These are phyloP conservation scores for Piromyces sp. DNA, from an alignment of 192 early-diverging fungal species.

Conservation along the genomic window DNA sequence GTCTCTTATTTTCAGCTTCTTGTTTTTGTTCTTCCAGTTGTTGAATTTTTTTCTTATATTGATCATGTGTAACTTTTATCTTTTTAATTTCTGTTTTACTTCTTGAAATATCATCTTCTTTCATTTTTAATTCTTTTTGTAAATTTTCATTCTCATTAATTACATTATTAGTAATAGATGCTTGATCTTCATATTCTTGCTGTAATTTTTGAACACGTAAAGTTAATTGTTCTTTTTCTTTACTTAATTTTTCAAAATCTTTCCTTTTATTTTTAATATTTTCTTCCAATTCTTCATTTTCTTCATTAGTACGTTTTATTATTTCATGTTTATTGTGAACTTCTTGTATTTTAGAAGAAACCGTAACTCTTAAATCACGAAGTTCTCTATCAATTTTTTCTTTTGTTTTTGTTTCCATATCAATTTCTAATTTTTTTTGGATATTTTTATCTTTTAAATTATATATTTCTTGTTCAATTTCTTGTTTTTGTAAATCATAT, in stretches of 20 bases:
- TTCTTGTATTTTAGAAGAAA: constrained; percentile 40
- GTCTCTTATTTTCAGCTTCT: constrained; percentile 29
- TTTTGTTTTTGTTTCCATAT: constrained; percentile 32
- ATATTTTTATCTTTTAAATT: constrained; percentile 33
- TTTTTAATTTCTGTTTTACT: constrained; percentile 24
- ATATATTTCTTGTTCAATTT: constrained; percentile 34
- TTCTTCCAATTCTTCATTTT: constrained; percentile 26
- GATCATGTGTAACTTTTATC: constrained; percentile 24
- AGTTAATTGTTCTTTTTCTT: constrained; percentile 28
- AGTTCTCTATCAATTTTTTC: constrained; percentile 37
- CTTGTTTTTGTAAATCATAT: constrained; percentile 25
- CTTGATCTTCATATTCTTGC: constrained; percentile 37
- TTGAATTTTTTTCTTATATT: constrained; percentile 30
- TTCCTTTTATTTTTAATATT: constrained; percentile 31
- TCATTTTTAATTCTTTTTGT: constrained; percentile 17
- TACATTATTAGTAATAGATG: constrained; percentile 19
- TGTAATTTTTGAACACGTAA: constrained; percentile 28
- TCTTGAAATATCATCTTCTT: constrained; percentile 22
- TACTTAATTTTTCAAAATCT: constrained; percentile 31
- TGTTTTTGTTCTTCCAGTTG: constrained; percentile 30
- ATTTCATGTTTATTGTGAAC: constrained; percentile 33
- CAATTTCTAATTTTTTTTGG: constrained; percentile 36
- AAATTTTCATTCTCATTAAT: constrained; percentile 23
- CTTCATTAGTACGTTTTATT: constrained; percentile 37
- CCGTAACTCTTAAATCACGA: constrained; percentile 31